A percentile compares a stretch with the other conserved stretches of the same genome.
Evolutionary conservation across 352 stramenopile species (phyloP).

Genomic region (Phytophthora rubi): DNA sequence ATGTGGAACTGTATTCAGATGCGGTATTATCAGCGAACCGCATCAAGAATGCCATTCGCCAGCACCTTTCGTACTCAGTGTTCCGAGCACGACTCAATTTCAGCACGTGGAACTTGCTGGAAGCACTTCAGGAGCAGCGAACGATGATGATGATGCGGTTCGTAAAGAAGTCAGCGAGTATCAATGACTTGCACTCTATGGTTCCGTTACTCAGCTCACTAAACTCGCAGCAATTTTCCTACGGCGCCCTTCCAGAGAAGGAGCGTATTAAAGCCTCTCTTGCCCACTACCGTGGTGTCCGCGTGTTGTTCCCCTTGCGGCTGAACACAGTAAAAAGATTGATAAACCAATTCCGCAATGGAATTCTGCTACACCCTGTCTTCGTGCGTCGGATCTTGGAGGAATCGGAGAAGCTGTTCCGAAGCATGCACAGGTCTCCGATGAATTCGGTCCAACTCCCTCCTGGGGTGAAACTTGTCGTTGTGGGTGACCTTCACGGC

Average conservation of each 20-base stretch:
- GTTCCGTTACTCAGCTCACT: slow-evolving; percentile 61
- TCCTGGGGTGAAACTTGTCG: slow-evolving; percentile 75
- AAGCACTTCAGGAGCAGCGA: slow-evolving; percentile 72
- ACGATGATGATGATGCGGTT: slow-evolving; percentile 78
- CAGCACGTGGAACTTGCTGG: slow-evolving; percentile 74
- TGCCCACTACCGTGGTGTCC: slow-evolving; percentile 61
- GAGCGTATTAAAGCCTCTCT: slow-evolving; percentile 56
- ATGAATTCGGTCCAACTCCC: slow-evolving; percentile 73
- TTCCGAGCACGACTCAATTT: slow-evolving; percentile 79
- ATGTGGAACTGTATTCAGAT: slow-evolving; percentile 73
- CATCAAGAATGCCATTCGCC: slow-evolving; percentile 71
- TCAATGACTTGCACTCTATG: slow-evolving; percentile 70
- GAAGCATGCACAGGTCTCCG: slow-evolving; percentile 28
- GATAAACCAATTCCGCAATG: slow-evolving; percentile 78
- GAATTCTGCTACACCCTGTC: slow-evolving; percentile 65
- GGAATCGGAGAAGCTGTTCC: slow-evolving; percentile 51
- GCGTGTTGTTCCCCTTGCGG: slow-evolving; percentile 61
- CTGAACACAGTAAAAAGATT: slow-evolving; percentile 72
- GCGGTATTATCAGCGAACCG: slow-evolving; percentile 70
- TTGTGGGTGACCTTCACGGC: slow-evolving; percentile 92
- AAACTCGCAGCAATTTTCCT: slow-evolving; percentile 42
- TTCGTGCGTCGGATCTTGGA: slow-evolving; percentile 72
- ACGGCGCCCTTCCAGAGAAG: slow-evolving; percentile 47
- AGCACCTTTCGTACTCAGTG: slow-evolving; percentile 64
- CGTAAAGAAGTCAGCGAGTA: slow-evolving; percentile 70